Evolutionary conservation across 805 yeast genomes (phyloP).

Genomic region (Hagleromyces aurorensis): DNA sequence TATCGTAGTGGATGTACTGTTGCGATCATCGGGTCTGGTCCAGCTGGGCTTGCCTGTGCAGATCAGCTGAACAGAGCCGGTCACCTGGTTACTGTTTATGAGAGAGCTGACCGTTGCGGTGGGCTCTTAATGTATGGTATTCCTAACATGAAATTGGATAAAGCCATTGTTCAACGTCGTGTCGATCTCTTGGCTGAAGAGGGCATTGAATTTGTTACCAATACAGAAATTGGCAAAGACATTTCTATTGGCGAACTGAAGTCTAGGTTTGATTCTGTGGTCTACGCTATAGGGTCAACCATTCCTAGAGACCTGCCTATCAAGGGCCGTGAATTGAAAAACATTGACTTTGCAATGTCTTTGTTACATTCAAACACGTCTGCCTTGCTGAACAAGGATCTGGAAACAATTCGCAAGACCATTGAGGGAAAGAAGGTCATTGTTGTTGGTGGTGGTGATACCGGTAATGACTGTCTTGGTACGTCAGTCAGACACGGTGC

Average conservation of each 20-base stretch:
- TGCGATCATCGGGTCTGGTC: conserved; percentile 93
- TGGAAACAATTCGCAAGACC: conserved; percentile 65
- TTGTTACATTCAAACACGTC: conserved; percentile 81
- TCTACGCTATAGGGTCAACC: conserved; percentile 90
- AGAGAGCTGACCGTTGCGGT: conserved; percentile 92
- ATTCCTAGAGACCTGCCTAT: conserved; percentile 92
- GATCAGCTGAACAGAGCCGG: conserved; percentile 97
- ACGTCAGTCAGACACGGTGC: conserved; percentile 97
- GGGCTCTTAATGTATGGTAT: conserved; percentile 98
- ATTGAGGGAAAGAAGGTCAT: conserved; percentile 83
- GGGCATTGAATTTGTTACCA: conserved; percentile 73
- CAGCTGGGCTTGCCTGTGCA: conserved; percentile 94
- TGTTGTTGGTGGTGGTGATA: conserved; percentile 99
- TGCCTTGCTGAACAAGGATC: conserved; percentile 73
- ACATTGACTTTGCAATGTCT: conserved; percentile 93
- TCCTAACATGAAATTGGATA: conserved; percentile 97
- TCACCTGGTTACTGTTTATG: conserved; percentile 84
- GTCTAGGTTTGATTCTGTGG: conserved; percentile 66
- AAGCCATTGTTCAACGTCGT: conserved; percentile 87
- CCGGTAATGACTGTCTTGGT: conserved; percentile 98
- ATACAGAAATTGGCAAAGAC: conserved; percentile 80
- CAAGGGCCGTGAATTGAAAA: conserved; percentile 86
- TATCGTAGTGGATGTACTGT: conserved; percentile 76
- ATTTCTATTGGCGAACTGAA: conserved; percentile 63
- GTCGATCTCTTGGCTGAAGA: conserved; percentile 83